Conservation (phyloP, 352 stramenopile genomes). For the Pythium coloratum region DNA sequence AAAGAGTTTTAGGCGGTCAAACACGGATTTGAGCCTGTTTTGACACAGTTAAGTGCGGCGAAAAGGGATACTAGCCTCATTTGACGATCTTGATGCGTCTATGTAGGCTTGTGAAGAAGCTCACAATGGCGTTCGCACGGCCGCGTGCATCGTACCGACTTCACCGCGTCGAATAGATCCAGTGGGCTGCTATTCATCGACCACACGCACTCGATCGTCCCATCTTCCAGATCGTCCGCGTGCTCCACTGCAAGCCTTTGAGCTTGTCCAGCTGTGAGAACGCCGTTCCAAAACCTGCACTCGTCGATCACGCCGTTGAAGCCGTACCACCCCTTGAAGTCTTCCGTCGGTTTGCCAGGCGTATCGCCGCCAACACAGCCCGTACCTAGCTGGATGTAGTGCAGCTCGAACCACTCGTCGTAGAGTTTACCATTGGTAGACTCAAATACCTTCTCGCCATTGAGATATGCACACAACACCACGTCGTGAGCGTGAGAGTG, state of each 20-base stretch:
- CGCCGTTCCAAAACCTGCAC: slow-evolving; percentile 1
- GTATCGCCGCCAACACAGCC: neutral
- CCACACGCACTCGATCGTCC: neutral
- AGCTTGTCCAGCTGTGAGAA: neutral
- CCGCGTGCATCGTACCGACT: neutral
- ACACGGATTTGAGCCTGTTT: no score
- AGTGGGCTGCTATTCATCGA: neutral
- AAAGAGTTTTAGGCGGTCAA: no score
- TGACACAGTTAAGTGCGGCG: no score
- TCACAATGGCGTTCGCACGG: neutral
- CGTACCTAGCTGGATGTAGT: slow-evolving; percentile 19
- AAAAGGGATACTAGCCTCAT: no score
- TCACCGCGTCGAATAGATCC: neutral
- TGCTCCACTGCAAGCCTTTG: neutral
- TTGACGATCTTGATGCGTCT: no score
- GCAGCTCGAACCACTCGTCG: slow-evolving; percentile 1
- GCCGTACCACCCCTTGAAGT: slow-evolving; percentile 9
- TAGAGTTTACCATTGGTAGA: neutral
- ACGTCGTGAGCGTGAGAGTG: slow-evolving; percentile 10
- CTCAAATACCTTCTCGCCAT: neutral
- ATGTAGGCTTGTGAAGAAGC: no score
- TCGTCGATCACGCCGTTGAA: slow-evolving; percentile 18
- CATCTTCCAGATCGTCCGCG: neutral
- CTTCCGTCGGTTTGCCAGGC: neutral
- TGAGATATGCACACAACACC: slow-evolving; percentile 5